Percentiles rank a stretch among this genome's conserved stretches.
Evolutionary conservation across 129 eudicot genomes (phyloP).

Genomic region (Escallonia rubra): DNA sequence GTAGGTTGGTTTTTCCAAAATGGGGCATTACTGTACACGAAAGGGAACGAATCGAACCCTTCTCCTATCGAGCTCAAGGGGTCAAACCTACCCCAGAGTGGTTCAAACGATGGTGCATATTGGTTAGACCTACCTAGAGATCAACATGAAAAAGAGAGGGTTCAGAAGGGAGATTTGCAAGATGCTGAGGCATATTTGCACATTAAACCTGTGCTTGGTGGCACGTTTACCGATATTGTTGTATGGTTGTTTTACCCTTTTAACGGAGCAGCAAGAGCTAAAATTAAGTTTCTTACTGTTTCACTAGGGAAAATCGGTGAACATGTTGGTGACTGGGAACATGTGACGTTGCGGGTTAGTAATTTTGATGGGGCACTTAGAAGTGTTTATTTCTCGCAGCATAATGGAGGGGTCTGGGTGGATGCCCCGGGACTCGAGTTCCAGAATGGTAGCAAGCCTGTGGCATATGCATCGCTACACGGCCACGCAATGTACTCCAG

Average conservation of each 20-base stretch:
- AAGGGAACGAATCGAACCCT: constrained; percentile 43
- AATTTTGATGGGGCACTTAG: constrained; percentile 42
- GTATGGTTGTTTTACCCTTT: constrained; percentile 60
- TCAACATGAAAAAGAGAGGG: constrained; percentile 23
- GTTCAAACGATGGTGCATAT: constrained; percentile 46
- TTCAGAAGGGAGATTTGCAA: constrained; percentile 36
- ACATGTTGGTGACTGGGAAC: constrained; percentile 63
- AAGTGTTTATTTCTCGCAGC: constrained; percentile 40
- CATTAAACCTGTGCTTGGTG: constrained; percentile 50
- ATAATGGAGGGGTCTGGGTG: constrained; percentile 48
- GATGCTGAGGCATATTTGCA: constrained; percentile 43
- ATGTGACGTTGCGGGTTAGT: constrained; percentile 42
- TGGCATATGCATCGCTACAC: constrained; percentile 36
- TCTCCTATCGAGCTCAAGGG: constrained; percentile 30
- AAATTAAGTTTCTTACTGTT: constrained; percentile 33
- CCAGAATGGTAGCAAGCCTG: constrained; percentile 37
- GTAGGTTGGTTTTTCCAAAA: constrained; percentile 56
- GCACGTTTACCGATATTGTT: constrained; percentile 40
- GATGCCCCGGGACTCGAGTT: constrained; percentile 36
- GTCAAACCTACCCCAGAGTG: constrained; percentile 49
- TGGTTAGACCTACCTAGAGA: constrained; percentile 47
- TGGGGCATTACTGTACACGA: constrained; percentile 46
- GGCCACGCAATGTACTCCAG: constrained; percentile 39
- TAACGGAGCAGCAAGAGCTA: constrained; percentile 50
- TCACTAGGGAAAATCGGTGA: constrained; percentile 46